Base-by-base conservation (phyloP, 768 basidiomycete species). In the Calocybe cyanea region DNA sequence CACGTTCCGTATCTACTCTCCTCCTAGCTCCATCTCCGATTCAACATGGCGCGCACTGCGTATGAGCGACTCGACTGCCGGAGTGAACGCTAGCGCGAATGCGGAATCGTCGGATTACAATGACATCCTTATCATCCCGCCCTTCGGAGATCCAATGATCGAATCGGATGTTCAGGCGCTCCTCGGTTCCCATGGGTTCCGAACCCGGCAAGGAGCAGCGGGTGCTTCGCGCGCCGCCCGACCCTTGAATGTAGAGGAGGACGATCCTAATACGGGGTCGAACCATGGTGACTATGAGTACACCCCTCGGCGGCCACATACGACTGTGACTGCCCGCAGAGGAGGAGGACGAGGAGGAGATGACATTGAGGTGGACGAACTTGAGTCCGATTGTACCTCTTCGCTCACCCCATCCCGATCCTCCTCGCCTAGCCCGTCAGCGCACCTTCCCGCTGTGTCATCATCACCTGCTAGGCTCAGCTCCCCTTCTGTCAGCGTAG, bases 131-230 rank as follows among this genome's bases (percentile, higher is more conserved):
- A 67, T 78, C 18, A 74, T 80, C 20, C 77, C 80, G 0, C 71
- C 75, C 1, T 62, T 80, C 15, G 81, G 81, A 15, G 78, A 83
- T 52, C 69, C 62, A 21, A 62, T 66, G 18, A 70, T 78, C 14
- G 82, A 83, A 59, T 70, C 72, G 56, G 77, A 81, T 49, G 74
- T 83, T 30, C 73, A 78, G 52, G 72, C 75, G 33, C 62, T 81
- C 36, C 64, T 84, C 44, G 70, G 72, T 14, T 67, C 71, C 4
- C 78, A 76, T 57, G 76, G 72, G 39, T 58, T 74, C 10, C 66
- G 70, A 24, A 58, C 70, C 34, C 66, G 68, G 35, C 55, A 54
- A 36, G 41, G 43, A 43, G 40, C 43, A 31, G 11, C 30, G 35
- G 31, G 6, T 11, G 25, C 25, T 28, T 6, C 11, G 11, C 25